These are phyloP conservation scores for Albifimbria verrucaria DNA, from an alignment of 2,329 filamentous ascomycete species.

Conservation along the genomic window DNA sequence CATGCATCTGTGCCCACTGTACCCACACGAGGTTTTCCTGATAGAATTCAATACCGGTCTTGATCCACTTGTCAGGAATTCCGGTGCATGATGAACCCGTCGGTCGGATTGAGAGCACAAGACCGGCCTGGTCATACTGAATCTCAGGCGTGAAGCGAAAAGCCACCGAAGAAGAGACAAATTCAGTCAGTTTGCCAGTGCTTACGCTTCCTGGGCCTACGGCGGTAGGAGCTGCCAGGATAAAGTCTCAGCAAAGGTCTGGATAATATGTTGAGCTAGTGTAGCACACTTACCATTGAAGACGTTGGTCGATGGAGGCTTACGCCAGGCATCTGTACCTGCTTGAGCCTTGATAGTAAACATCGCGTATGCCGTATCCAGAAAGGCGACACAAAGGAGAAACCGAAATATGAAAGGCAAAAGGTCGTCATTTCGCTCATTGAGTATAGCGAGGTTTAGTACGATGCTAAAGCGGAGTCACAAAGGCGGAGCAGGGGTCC, in stretches of 20 bases:
- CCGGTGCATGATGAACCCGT: background rate
- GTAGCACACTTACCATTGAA: conserved; percentile 47
- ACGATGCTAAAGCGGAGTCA: background rate
- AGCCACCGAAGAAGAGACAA: conserved; percentile 48
- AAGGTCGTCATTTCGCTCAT: background rate
- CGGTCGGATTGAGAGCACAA: background rate
- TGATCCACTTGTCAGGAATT: conserved; percentile 58
- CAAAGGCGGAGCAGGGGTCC: background rate
- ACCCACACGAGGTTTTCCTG: conserved; percentile 56
- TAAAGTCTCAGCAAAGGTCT: background rate
- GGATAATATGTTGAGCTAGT: background rate
- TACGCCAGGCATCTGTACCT: conserved; percentile 68
- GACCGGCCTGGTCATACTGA: conserved; percentile 4
- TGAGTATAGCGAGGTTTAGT: background rate
- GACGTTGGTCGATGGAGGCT: conserved; percentile 56
- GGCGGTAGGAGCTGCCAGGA: background rate
- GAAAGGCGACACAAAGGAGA: background rate
- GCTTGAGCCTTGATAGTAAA: conserved; percentile 47
- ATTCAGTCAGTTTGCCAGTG: background rate
- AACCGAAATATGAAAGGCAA: background rate
- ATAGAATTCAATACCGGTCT: conserved; percentile 69
- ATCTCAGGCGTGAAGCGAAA: conserved; percentile 51
- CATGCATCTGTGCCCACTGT: conserved; percentile 64
- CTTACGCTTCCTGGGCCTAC: background rate
- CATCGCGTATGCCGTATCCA: background rate